Evolutionary conservation across 306 rosid species (phyloP).

Genomic region (Abrus pulchellus): DNA sequence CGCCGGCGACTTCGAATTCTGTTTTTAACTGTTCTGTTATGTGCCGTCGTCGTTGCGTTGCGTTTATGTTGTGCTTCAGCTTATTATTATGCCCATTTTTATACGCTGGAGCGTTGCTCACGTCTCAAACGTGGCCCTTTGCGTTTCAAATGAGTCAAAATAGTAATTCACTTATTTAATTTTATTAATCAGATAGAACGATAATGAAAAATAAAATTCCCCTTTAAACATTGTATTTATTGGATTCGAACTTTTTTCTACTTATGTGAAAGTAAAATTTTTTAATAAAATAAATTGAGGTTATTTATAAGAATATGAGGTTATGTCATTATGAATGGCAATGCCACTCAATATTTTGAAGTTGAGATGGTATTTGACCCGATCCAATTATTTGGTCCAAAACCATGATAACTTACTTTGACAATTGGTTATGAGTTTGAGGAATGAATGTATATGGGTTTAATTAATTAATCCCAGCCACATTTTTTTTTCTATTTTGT

Average conservation of each 20-base stretch:
- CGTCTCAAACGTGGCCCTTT: slow-evolving; percentile 54
- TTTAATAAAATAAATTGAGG: neutral
- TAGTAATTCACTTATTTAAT: neutral
- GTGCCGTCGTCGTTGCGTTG: neutral
- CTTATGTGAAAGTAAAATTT: no score
- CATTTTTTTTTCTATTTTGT: neutral
- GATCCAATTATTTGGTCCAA: slow-evolving; percentile 29
- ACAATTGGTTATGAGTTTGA: slow-evolving; percentile 1
- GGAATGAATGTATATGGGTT: neutral
- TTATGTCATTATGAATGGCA: neutral
- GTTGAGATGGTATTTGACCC: neutral
- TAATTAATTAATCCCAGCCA: slow-evolving; percentile 34
- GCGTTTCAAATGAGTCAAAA: slow-evolving; percentile 23
- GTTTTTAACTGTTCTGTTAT: neutral
- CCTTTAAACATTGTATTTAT: no score
- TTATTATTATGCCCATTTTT: slow-evolving; percentile 36
- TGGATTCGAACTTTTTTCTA: no score
- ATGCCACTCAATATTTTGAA: neutral
- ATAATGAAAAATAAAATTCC: no score
- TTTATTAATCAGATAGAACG: neutral
- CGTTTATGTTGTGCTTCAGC: neutral
- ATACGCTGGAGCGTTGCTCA: slow-evolving; percentile 45
- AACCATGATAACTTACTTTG: slow-evolving; percentile 43
- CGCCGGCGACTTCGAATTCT: slow-evolving; percentile 34
- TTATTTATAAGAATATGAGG: neutral